phyloP scores from a whole-genome alignment of 495 filamentous ascomycete species.

The Aspergillus bridgeri region DNA sequence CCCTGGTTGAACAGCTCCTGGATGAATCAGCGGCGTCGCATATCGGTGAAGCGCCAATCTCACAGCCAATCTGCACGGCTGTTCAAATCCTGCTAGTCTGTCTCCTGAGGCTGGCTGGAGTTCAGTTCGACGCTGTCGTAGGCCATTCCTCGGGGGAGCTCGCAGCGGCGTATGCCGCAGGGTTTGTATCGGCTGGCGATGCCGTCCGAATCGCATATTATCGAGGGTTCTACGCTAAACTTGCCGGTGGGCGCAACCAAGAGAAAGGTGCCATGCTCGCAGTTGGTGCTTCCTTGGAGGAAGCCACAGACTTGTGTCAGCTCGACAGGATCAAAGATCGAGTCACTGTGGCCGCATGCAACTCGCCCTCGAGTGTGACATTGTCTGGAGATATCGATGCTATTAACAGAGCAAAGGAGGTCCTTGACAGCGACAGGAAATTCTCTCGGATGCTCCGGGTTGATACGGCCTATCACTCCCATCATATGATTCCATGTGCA shows the following conservation, averaged over 20 bases:
- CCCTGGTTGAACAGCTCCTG: conserved; percentile 6
- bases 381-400: conserved; percentile 43
- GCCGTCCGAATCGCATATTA: conserved; percentile 29
- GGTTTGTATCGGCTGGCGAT: conserved; percentile 33
- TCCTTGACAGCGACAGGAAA: conserved; percentile 42
- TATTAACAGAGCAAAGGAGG: conserved; percentile 33
- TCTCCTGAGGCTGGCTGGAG: conserved; percentile 16
- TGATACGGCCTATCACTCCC: conserved; percentile 58
- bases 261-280: conserved; percentile 56
- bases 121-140: conserved; percentile 30
- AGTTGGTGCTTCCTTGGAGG: conserved; percentile 40
- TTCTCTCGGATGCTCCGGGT: conserved; percentile 39
- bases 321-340: conserved; percentile 25
- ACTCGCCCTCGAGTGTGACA: conserved; percentile 34
- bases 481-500: conserved; percentile 48
- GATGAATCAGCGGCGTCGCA: not conserved
- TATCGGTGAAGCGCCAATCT: conserved; percentile 1
- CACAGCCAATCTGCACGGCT: conserved; percentile 20
- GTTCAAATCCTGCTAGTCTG: conserved; percentile 22
- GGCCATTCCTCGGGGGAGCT: conserved; percentile 61
- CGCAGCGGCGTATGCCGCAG: conserved; percentile 53
- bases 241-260: not conserved
- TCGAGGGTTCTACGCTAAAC: conserved; percentile 8
- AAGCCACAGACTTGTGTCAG: conserved; percentile 43
- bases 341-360: conserved; percentile 32